Evolutionary conservation across 2,329 filamentous ascomycete species (phyloP), one percentile per base, ranked within the genome.

Genomic region (Tolypocladium sp.): DNA sequence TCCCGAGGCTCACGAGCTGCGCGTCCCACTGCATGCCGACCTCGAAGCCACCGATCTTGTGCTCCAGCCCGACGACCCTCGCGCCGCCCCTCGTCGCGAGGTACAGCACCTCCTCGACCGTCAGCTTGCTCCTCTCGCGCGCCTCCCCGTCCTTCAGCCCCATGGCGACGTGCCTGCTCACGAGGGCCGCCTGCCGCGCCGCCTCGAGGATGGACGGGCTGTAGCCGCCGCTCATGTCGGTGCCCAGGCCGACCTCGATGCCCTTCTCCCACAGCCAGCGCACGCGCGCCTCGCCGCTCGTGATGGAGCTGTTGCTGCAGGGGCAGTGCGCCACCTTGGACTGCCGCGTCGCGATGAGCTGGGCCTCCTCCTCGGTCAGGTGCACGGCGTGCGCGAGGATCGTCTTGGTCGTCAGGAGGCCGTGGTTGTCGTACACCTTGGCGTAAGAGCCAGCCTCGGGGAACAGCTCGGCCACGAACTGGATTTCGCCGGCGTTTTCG

Each of bases 11-110:
- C 58, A 99, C 80, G 66, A 96, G 79, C 78, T 97, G 91, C 60
- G 90, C 92, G 79, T 99, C 94, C 84, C 88, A 97, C 63, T 91
- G 83, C 87, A 88, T 94, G 0, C 92, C 94, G 1, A 88, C 82
- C 63, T 91, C 90, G 70, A 97, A 97, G 0, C 80, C 86, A 3
- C 94, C 94, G 20, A 97, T 80, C 60, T 78, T 82, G 10, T 83
- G 79, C 46, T 80, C 82, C 62, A 97, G 77, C 0, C 91, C 90
- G 0, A 97, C 82, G 1, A 94, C 90, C 40, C 82, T 80, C 0
- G 94, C 94, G 0, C 94, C 94, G 13, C 94, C 94, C n/a, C 85
- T 77, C 1, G 94, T 99, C 0, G 87, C 93, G 0, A 99, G 82
- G 69, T 90, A 95, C 57, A 99, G 70, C 17, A 87, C 91, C 73